These are phyloP conservation scores for Trichoderma semiorbis DNA, from an alignment of 2,329 filamentous ascomycete genomes.

Conservation along the genomic window DNA sequence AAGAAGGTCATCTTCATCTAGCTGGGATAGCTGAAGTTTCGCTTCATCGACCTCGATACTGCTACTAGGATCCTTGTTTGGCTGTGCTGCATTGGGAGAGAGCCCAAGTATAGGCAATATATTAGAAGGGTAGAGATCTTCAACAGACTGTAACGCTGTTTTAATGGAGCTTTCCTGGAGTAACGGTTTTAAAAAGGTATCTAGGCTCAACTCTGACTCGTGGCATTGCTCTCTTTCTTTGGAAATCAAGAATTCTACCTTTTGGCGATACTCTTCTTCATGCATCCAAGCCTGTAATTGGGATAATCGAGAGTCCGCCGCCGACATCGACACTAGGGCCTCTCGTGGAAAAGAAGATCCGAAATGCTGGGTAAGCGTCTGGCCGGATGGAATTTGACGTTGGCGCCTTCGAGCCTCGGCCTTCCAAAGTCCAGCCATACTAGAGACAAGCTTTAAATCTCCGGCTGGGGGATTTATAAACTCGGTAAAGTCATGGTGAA, in stretches of 20 bases:
- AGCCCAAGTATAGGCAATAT: constrained; percentile 49
- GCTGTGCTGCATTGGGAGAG: constrained; percentile 40
- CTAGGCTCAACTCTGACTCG: constrained; percentile 51
- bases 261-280: constrained; percentile 73
- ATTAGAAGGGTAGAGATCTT: constrained; percentile 76
- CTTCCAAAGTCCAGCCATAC: constrained; percentile 90
- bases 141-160: constrained; percentile 77
- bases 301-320: constrained; percentile 70
- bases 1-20: constrained; percentile 39
- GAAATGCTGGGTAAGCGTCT: constrained; percentile 61
- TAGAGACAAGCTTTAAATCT: constrained; percentile 81
- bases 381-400: constrained; percentile 58
- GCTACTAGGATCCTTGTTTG: constrained; percentile 33
- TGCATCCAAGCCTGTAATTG: constrained; percentile 86
- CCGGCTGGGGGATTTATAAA: constrained; percentile 57
- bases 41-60: constrained; percentile 64
- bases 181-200: constrained; percentile 57
- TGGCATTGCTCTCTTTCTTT: constrained; percentile 56
- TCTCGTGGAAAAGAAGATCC: constrained; percentile 65
- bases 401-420: constrained; percentile 82
- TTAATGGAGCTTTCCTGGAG: constrained; percentile 60
- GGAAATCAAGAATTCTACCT: constrained; percentile 59
- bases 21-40: constrained; percentile 50
- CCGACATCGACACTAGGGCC: constrained; percentile 76
- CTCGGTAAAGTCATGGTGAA: constrained; percentile 88